These are phyloP conservation scores for Marasmius oreades DNA, from an alignment of 1,284 basidiomycete genomes.

Conservation along the genomic window DNA sequence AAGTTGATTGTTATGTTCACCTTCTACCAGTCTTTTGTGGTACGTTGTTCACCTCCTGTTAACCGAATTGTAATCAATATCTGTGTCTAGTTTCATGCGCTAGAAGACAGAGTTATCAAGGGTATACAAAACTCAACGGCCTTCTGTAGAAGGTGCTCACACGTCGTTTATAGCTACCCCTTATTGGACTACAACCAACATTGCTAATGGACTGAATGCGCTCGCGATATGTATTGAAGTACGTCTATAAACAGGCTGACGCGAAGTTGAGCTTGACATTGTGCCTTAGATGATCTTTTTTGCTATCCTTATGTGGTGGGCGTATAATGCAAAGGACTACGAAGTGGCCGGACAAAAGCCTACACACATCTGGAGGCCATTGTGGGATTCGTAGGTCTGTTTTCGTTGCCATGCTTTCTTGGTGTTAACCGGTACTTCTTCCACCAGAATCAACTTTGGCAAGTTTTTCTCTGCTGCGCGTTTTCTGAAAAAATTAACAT, in stretches of 20 bases:
- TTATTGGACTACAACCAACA: conserved; percentile 78
- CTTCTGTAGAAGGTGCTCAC: not conserved
- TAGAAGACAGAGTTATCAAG: conserved; percentile 62
- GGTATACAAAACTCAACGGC: conserved; percentile 29
- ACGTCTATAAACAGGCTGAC: conserved; percentile 4
- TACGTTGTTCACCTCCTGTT: conserved; percentile 31
- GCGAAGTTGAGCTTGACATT: not conserved
- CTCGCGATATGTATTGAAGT: conserved; percentile 83
- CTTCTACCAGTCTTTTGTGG: conserved; percentile 75
- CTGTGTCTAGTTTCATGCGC: conserved; percentile 45
- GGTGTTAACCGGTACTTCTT: not conserved
- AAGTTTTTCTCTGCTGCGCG: conserved; percentile 20
- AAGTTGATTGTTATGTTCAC: conserved; percentile 87
- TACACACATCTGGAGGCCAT: conserved; percentile 57
- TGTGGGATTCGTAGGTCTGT: conserved; percentile 65
- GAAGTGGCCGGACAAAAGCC: conserved; percentile 25
- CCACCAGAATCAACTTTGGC: conserved; percentile 68
- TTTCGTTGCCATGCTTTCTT: not conserved
- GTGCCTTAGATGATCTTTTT: conserved; percentile 75
- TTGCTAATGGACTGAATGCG: conserved; percentile 80
- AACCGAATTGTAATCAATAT: not conserved
- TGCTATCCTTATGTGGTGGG: conserved; percentile 75
- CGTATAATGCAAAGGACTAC: conserved; percentile 74
- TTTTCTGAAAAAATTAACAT: not conserved
- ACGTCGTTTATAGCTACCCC: conserved; percentile 47